Conservation (phyloP, 495 filamentous ascomycete species). For the Chaetomium fimeti region DNA sequence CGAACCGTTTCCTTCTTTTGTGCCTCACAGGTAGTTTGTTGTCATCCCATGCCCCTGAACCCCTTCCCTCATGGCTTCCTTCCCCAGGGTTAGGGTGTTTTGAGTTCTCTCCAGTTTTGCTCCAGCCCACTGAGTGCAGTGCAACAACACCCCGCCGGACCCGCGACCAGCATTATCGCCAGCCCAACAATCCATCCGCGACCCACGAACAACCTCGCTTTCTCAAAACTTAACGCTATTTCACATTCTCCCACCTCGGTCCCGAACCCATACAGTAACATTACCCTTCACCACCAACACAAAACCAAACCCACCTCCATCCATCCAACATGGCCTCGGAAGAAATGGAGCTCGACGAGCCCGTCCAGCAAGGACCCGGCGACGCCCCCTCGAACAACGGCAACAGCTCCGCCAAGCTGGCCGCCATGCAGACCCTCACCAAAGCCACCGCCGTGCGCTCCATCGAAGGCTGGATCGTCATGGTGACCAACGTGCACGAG, state of each 20-base stretch:
- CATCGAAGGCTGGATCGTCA: slow-evolving; percentile 98
- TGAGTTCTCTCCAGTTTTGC: not conserved
- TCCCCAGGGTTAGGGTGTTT: slow-evolving; percentile 1
- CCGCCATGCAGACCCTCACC: slow-evolving; percentile 68
- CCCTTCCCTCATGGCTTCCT: too few relatives aligned
- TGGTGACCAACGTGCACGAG: slow-evolving; percentile 95
- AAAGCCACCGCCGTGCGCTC: slow-evolving; percentile 91
- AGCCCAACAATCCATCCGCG: not conserved
- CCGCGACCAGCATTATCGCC: not conserved
- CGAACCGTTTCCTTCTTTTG: not conserved
- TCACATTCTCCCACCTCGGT: not conserved
- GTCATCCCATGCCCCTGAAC: too few relatives aligned
- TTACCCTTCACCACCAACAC: not conserved
- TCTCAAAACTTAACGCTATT: not conserved
- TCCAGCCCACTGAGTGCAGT: not conserved
- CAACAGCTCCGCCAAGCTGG: slow-evolving; percentile 50
- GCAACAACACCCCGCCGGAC: not conserved
- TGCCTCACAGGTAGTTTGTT: not conserved
- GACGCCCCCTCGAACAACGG: slow-evolving; percentile 9
- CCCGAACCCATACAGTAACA: not conserved
- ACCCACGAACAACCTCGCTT: not conserved
- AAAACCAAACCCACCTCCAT: not conserved
- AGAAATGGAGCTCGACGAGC: slow-evolving; percentile 23
- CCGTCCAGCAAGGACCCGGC: slow-evolving; percentile 6
- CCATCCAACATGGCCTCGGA: slow-evolving; percentile 15